Evolutionary conservation across 75 land plant genomes (phyloP).

Genomic region (Adiantum capillusveneris): DNA sequence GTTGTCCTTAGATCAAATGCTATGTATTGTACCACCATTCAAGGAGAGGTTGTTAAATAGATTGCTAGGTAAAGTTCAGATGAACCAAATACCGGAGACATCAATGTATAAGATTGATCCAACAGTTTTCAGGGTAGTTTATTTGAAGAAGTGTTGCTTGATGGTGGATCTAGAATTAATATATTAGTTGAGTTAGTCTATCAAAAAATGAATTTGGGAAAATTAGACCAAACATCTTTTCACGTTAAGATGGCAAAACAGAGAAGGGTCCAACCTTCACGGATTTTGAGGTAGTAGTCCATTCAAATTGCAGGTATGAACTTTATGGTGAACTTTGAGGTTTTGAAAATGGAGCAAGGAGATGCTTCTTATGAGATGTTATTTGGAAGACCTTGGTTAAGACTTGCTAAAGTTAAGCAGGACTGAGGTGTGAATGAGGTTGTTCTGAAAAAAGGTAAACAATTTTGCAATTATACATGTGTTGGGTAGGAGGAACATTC

Average conservation of each 20-base stretch:
- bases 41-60: background rate
- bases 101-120: background rate
- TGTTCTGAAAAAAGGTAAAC: no score
- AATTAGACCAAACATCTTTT: background rate
- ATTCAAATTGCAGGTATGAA: background rate
- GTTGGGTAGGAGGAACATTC: no score
- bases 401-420: no score
- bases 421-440: no score
- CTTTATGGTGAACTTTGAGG: conserved; percentile 4
- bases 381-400: no score
- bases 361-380: no score
- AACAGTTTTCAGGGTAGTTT: background rate
- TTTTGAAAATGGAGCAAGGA: no score
- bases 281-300: background rate
- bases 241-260: background rate
- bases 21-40: background rate
- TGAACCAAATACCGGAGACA: background rate
- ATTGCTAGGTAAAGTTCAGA: background rate
- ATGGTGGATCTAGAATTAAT: conserved; percentile 1
- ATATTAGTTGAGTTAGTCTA: background rate
- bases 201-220: background rate
- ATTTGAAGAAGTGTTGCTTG: background rate
- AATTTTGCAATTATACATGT: no score
- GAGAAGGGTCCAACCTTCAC: background rate
- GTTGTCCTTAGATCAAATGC: conserved; percentile 1